Base-by-base conservation (phyloP, 2,329 filamentous ascomycete species). In the Trichoderma semiorbis region DNA sequence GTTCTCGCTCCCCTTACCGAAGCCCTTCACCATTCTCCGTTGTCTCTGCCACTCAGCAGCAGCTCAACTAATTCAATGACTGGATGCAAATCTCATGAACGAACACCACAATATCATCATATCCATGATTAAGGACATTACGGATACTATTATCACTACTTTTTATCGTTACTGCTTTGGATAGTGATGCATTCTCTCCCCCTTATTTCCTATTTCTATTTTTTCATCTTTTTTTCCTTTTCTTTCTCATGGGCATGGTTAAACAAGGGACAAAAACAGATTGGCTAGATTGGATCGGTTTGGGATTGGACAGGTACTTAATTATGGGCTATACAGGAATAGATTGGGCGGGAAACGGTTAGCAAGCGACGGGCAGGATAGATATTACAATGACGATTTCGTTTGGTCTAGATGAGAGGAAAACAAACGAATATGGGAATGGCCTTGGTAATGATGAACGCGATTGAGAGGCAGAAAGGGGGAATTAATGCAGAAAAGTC, bases 1-100 rank as follows among this genome's bases (percentile, higher is more conserved):
- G 71, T 10, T 55, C 66, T 39, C 71, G 67, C 36, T 72, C 71
- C 24, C 71, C 71, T 10, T 65, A 58, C 58, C 66, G 66, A 47
- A 70, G 63, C 30, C 47, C 71, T 32, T 72, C 66, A 28, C 71
- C 71, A 6, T 68, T 50, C 28, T 71, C 69, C 3, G 43, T 71
- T 36, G 36, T 50, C 34, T 72, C 70, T 24, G 34, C 66, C 30
- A 67, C 57, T 5, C 50, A 67, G 7, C 68, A 70, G 24, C 68
- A 64, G 60, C 24, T 60, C 8, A 70, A 50, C 26, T 64, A 21
- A 61, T 47, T 39, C 12, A 30, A 43, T n/a, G 24, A 53, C 21
- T 32, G 36, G 28, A 69, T 36, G 57, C 66, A 28, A 36, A 55
- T 16, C 7, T 62, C n/a, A 69, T 36, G 39, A 62, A 62, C 57